phyloP scores from a whole-genome alignment of 805 yeast genomes.

The Saccharomycopsis vini region DNA sequence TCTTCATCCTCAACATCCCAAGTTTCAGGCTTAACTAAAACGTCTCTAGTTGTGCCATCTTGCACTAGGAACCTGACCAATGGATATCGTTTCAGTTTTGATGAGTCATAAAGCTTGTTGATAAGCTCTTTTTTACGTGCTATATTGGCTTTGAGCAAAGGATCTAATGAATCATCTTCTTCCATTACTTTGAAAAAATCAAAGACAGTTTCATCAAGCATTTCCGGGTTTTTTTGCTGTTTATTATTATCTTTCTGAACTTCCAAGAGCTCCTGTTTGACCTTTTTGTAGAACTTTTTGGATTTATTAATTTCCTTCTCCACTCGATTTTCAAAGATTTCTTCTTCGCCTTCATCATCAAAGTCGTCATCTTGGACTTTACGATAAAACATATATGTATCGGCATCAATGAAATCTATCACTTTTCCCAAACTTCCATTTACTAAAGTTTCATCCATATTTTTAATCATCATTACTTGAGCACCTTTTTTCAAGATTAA shows the following conservation, averaged over 20 bases:
- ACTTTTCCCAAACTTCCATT: slow-evolving; percentile 74
- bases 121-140: slow-evolving; percentile 41
- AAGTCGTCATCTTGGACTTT: slow-evolving; percentile 19
- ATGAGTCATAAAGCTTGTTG: slow-evolving; percentile 33
- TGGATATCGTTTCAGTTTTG: slow-evolving; percentile 50
- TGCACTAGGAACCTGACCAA: slow-evolving; percentile 67
- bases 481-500: slow-evolving; percentile 59
- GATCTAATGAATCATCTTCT: slow-evolving; percentile 22
- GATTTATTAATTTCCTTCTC: slow-evolving; percentile 17
- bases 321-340: slow-evolving; percentile 15
- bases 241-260: slow-evolving; percentile 25
- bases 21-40: slow-evolving; percentile 69
- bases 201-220: slow-evolving; percentile 40
- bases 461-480: slow-evolving; percentile 77
- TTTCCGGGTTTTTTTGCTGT: slow-evolving; percentile 28
- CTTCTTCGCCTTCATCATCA: slow-evolving; percentile 4
- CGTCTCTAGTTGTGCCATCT: slow-evolving; percentile 50
- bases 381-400: slow-evolving; percentile 36
- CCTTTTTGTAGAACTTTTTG: slow-evolving; percentile 5
- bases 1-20: slow-evolving; percentile 75
- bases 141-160: slow-evolving; percentile 25
- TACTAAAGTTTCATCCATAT: slow-evolving; percentile 61
- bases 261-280: slow-evolving; percentile 16
- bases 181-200: slow-evolving; percentile 32
- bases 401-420: slow-evolving; percentile 45